Evolutionary conservation across 345 rosid species (phyloP).

Genomic region (Clarkia xantiana): DNA sequence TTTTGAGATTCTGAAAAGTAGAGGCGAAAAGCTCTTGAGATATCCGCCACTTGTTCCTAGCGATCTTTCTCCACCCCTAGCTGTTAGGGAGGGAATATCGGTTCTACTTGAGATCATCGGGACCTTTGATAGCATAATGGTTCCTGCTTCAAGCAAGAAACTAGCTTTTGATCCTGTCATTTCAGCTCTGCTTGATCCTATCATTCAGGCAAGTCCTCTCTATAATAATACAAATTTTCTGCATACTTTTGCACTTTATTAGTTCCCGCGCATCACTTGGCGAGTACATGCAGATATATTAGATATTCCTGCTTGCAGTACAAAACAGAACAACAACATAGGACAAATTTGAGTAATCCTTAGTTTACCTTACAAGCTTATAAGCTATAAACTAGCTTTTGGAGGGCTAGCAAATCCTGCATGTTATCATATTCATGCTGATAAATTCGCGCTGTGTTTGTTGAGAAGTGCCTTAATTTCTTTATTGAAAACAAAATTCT

Average conservation of each 20-base stretch:
- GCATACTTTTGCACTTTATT: neutral
- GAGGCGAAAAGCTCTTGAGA: conserved; percentile 87
- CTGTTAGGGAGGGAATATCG: conserved; percentile 87
- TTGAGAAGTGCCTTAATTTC: no score
- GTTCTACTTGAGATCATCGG: conserved; percentile 82
- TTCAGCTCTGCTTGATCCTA: conserved; percentile 83
- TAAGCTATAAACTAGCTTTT: no score
- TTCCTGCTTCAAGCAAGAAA: conserved; percentile 50
- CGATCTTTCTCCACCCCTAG: conserved; percentile 93
- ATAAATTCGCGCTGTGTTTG: no score
- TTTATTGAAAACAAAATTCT: no score
- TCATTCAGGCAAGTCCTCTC: conserved; percentile 54
- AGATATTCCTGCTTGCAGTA: neutral
- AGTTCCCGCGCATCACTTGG: no score
- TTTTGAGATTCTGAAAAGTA: conserved; percentile 74
- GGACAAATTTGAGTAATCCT: no score
- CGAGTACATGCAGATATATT: neutral
- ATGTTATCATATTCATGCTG: no score
- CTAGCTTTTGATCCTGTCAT: conserved; percentile 68
- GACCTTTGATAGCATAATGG: conserved; percentile 73
- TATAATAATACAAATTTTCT: neutral
- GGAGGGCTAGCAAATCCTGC: no score
- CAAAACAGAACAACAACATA: no score
- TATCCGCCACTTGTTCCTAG: conserved; percentile 90
- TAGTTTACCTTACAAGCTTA: no score